Base-by-base conservation (phyloP, 371 early-diverging fungal genomes). In the Apophysomyces sp. region DNA sequence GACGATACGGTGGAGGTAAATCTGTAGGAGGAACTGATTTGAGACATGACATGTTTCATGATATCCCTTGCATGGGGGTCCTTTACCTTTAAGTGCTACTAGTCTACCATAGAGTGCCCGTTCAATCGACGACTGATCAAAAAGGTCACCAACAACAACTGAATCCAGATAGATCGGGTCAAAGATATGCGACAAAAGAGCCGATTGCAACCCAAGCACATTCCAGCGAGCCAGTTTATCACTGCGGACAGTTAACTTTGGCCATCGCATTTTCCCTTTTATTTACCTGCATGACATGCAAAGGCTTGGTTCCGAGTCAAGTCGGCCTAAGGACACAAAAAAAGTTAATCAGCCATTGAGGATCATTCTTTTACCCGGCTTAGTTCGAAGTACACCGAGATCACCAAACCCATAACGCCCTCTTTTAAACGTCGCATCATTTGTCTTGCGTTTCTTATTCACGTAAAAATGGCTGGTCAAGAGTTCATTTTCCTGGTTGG, bases 221-320 rank as follows among this genome's bases (percentile, higher is more conserved):
- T 86, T 88, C 95, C 95, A 95, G 27, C 86, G 85, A 3, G 93
- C 92, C 6, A 95, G 75, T 71, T 95, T 95, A 75, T 95, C 95
- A 66, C 92, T 12, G 28, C 36, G 27, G 30, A 57, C 28, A 36
- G 24, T 57, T 44, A 44, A 44, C 49, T 44, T 34, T 57, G 57
- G 26, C 15, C 26, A 39, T 34, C 15, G 26, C 24, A 39, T 39
- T 37, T 36, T 57, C 36, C 36, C 18, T 24, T 54, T 57, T 57
- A 53, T 12, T 58, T 71, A 86, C 88, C 86, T 89, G 80, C 95
- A 95, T 15, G 92, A 91, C 93, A 95, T 92, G 68, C 86, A 90
- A 26, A 85, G 60, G 0, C 90, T 88, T 13, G 92, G 91, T 40
- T 90, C 90, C 16, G 92, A 85, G 70, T 93, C 93, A 3, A 80